Base-by-base conservation (phyloP, 768 basidiomycete genomes). In the Leccinum subgranulosum region DNA sequence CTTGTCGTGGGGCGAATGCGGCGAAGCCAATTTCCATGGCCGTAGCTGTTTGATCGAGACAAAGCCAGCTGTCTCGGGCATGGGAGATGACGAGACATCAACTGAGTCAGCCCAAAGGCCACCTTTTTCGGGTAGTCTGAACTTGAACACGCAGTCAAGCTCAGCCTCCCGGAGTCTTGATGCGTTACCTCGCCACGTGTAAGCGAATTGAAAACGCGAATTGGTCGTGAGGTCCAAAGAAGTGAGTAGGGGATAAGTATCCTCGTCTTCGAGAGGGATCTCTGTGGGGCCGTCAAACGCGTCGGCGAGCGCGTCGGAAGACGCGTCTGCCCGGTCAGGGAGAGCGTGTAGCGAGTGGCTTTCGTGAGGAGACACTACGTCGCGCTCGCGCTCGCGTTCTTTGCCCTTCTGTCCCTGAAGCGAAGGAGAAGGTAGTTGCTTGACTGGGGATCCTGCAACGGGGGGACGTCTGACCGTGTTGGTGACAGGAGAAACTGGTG, bases 121-220 rank as follows among this genome's bases (percentile, higher is more conserved):
- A 4, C 55, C 47, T 33, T 27, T 49, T 15, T 34, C 64, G 23
- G 41, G 51, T 0, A 54, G 19, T 14, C 21, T 27, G 3, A 58
- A 53, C 17, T 41, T 47, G 52, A 29, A 21, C 14, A 51, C 23
- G 34, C 58, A 60, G 4, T 60, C 60, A n/a, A 53, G 45, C 10
- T 57, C 60, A 21, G 47, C 50, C 25, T 54, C 53, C 21, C 29
- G 61, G 23, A 69, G 58, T 49, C 12, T 60, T 28, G 56, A 55
- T 3, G 56, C 62, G 21, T 53, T 53, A 23, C 39, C 58, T 29
- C 65, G 54, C 67, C 63, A 71, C 29, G 51, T 49, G 6, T 58
- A 54, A 51, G 60, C 54, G 45, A 70, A 70, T 4, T 60, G 55
- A 36, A 70, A 70, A 23, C 69, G 69, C 10, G 68, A 43, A 41